Evolutionary conservation across 2,329 filamentous ascomycete species (phyloP), one percentile per base, ranked within the genome.

Genomic region (Fusarium sp.): DNA sequence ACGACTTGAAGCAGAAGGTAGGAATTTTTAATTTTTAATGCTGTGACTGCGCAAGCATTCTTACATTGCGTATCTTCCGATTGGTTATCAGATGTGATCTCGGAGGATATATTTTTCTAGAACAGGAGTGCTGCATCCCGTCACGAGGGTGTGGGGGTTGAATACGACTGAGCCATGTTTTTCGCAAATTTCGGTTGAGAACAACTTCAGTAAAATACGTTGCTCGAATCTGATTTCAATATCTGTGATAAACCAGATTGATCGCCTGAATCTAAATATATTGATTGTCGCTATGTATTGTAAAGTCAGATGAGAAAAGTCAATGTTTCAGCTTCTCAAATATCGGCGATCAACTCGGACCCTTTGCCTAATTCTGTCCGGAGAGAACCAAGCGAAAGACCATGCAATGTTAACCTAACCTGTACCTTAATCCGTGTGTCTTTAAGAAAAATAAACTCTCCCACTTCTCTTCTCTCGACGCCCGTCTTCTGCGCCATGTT

Each of bases 141-240:
- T 18, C 5, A 4, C 9, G 9, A 11, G 10, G 18, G 18, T 38
- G 34, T 38, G n/a, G 32, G 16, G 32, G 5, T 34, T 6, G 16
- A 4, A 38, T 11, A 38, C 10, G 18, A 38, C 18, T 4, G 34
- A 12, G 34, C 18, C 34, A 38, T n/a, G 34, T 12, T 38, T 38
- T 38, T 38, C 34, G 18, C 34, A 11, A 38, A 11, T 11, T 38
- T n/a, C 3, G 9, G 8, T 3, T 4, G 4, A n/a, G 3, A 7
- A 7, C 18, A 38, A n/a, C 18, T 38, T 38, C 6, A 7, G 34
- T n/a, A n/a, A n/a, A 11, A n/a, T 11, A 12, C 10, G 2, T 0
- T 38, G 10, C 10, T n/a, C 3, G 18, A 38, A 38, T n/a, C 6
- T 1, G 3, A 38, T 4, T 4, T 12, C 2, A 4, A 7, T 7